Evolutionary conservation across 2,329 filamentous ascomycete species (phyloP), one percentile per base, ranked within the genome.

Genomic region (Aspergillus arachidicola): DNA sequence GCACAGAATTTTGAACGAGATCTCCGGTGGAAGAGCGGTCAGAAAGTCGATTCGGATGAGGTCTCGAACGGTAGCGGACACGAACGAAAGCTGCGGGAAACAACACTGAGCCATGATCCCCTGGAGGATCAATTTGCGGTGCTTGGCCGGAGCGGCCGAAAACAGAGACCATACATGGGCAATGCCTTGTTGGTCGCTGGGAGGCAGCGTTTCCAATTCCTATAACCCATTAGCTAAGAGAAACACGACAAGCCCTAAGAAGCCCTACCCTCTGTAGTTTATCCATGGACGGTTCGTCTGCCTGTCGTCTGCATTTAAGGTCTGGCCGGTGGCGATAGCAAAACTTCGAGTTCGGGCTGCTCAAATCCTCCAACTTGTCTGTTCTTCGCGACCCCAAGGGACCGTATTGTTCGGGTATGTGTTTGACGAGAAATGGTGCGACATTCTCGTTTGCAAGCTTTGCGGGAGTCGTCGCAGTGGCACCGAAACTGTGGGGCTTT

Each of bases 31-130:
- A 0, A 99, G 84, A 7, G 94, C 93, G 38, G 91, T 88, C 57
- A 99, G 83, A 75, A 98, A 99, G 80, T 99, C 95, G 80, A 99
- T 98, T 78, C 96, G 95, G 73, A 99, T 94, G 66, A 98, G 90
- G 68, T 98, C 94, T 66, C 93, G 91, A 53, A 99, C 92, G 68
- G 93, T 92, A 65, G 92, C 89, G 2, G 94, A 95, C 62, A 99
- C 90, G 69, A 92, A 94, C 36, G 95, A 98, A 7, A 99, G 87
- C 74, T 99, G 95, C 1, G 95, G 94, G 74, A 99, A 98, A 81
- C 95, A 99, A 78, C 94, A 98, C 77, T 98, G 94, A 0, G 94
- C 91, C 65, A 99, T 89, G 72, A 99, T 94, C 69, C 95, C 95
- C 76, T 97, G 93, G 9, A 99, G 86, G 92, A 99, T 98, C 64